Conservation (phyloP, 805 yeast species). For the Cyberlindnera maclurae region DNA sequence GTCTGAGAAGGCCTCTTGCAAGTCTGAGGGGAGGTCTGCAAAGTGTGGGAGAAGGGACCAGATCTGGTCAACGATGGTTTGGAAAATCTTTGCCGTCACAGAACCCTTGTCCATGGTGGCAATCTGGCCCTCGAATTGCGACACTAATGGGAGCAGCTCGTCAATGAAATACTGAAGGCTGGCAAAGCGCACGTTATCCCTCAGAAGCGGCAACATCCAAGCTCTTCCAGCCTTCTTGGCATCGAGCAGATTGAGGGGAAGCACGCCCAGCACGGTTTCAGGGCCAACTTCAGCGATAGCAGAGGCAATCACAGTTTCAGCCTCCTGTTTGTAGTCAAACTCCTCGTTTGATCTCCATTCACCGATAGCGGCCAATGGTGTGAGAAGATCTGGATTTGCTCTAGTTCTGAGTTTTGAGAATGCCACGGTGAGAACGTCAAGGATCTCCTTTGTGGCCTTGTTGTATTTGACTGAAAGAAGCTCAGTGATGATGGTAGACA, state of each 20-base stretch:
- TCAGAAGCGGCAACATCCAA: constrained; percentile 85
- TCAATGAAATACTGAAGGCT: constrained; percentile 54
- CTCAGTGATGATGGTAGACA: constrained; percentile 35
- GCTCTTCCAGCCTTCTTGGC: constrained; percentile 74
- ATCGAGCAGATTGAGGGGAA: constrained; percentile 73
- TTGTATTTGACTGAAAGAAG: constrained; percentile 69
- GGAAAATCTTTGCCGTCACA: constrained; percentile 67
- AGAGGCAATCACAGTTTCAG: constrained; percentile 74
- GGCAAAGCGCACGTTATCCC: constrained; percentile 78
- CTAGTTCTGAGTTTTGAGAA: constrained; percentile 58
- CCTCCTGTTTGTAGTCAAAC: constrained; percentile 57
- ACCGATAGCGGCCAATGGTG: constrained; percentile 67
- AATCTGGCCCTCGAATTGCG: constrained; percentile 45
- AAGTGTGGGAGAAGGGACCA: constrained; percentile 90
- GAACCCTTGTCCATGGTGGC: constrained; percentile 43
- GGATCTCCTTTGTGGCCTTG: constrained; percentile 65
- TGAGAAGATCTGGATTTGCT: constrained; percentile 63
- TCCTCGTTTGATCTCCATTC: constrained; percentile 78
- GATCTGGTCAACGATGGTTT: constrained; percentile 82
- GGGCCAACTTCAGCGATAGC: constrained; percentile 84
- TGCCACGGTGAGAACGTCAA: constrained; percentile 58
- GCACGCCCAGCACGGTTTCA: constrained; percentile 59
- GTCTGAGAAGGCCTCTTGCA: constrained; percentile 56
- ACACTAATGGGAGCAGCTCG: constrained; percentile 60
- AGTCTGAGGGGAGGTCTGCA: constrained; percentile 79